phyloP scores from a whole-genome alignment of 495 filamentous ascomycete genomes.

The Hypoxylon rickii region DNA sequence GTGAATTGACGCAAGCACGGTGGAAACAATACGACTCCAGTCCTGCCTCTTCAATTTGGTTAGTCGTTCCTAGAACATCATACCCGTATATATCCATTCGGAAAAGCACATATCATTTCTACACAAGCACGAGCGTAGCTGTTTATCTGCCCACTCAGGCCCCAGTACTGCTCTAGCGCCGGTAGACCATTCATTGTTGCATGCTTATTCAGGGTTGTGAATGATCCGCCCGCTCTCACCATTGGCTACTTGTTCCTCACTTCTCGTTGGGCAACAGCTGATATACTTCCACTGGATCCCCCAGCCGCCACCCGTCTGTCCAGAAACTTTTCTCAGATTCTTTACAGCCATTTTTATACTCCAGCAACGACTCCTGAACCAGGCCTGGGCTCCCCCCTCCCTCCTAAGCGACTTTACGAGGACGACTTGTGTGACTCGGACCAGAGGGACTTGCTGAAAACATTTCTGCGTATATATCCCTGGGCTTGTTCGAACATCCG shows the following conservation, averaged over 20 bases:
- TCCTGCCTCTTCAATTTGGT: slow-evolving; percentile 22
- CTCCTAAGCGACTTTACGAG: slow-evolving; percentile 20
- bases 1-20: slow-evolving; percentile 34
- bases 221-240: slow-evolving; percentile 47
- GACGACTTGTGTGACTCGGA: slow-evolving; percentile 23
- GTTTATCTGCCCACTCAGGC: slow-evolving; percentile 34
- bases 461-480: slow-evolving; percentile 21
- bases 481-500: slow-evolving; percentile 13
- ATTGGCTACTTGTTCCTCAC: slow-evolving; percentile 41
- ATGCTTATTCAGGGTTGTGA: slow-evolving; percentile 43
- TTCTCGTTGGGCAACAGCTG: slow-evolving; percentile 40
- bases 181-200: slow-evolving; percentile 47
- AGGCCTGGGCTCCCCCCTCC: slow-evolving; percentile 19
- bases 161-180: slow-evolving; percentile 34
- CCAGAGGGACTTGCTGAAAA: slow-evolving; percentile 18
- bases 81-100: slow-evolving; percentile 31
- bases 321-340: slow-evolving; percentile 30
- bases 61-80: slow-evolving; percentile 14
- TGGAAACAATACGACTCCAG: slow-evolving; percentile 35
- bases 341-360: slow-evolving; percentile 24
- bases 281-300: slow-evolving; percentile 37
- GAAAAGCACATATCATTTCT: slow-evolving; percentile 25
- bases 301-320: slow-evolving; percentile 33
- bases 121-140: slow-evolving; percentile 24
- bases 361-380: slow-evolving; percentile 25